These are phyloP conservation scores for Zygosaccharomyces sapae DNA, from an alignment of 1,139 yeast genomes.

Conservation along the genomic window DNA sequence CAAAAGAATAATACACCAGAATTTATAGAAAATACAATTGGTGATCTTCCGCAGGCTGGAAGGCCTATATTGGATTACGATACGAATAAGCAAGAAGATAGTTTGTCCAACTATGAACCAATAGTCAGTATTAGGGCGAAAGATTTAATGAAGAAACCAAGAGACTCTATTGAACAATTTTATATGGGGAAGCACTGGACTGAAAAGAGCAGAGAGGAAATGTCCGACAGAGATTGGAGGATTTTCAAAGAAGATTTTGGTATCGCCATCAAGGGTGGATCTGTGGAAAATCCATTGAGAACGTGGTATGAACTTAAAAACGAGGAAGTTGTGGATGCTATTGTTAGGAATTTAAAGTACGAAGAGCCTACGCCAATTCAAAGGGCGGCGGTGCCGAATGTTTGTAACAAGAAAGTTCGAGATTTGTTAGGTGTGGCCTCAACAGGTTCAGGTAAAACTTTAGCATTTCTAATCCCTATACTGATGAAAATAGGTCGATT, in stretches of 20 bases:
- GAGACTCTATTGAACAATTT: slow-evolving; percentile 15
- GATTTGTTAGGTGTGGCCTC: slow-evolving; percentile 92
- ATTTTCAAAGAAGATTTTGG: slow-evolving; percentile 74
- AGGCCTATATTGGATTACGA: slow-evolving; percentile 55
- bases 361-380: slow-evolving; percentile 82
- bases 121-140: slow-evolving; percentile 36
- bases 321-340: slow-evolving; percentile 47
- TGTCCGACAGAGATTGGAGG: slow-evolving; percentile 88
- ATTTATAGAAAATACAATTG: slow-evolving; percentile 1
- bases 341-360: slow-evolving; percentile 45
- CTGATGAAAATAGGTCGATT: slow-evolving; percentile 51
- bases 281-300: slow-evolving; percentile 58
- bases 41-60: slow-evolving; percentile 28
- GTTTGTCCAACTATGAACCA: slow-evolving; percentile 46
- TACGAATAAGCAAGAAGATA: slow-evolving; percentile 70
- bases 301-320: slow-evolving; percentile 60
- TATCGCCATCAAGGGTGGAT: slow-evolving; percentile 55
- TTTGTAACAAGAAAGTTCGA: slow-evolving; percentile 42
- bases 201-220: slow-evolving; percentile 54
- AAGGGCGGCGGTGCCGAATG: slow-evolving; percentile 79
- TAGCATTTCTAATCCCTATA: slow-evolving; percentile 76
- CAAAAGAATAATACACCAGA: not conserved
- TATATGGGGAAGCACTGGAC: slow-evolving; percentile 57
- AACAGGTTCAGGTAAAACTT: slow-evolving; percentile 94
- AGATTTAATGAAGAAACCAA: slow-evolving; percentile 12